Base-by-base conservation (phyloP, 2,329 filamentous ascomycete species). In the Fusarium concolor region DNA sequence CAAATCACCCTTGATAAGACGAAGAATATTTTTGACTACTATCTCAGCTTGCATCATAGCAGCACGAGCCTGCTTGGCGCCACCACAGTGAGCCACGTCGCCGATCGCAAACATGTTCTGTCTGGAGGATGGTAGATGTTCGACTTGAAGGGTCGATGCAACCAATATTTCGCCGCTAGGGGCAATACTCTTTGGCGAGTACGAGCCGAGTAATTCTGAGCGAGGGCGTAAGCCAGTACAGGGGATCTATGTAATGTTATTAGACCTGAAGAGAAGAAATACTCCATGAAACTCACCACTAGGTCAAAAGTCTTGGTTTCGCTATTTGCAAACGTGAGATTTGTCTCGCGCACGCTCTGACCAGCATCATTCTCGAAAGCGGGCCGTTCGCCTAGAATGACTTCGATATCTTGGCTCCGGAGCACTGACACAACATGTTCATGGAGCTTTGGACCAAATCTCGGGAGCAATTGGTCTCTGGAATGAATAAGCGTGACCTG, bases 211-310 rank as follows among this genome's bases (percentile, higher is more conserved):
- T 0, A 71, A 15, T 2, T 56, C 51, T 2, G 68, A 66, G 17
- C 54, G 57, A 9, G 68, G 68, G 0, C 47, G 62, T 0, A 67
- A 52, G 0, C 68, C 68, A 5, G 62, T 71, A 8, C 68, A 71
- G 2, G 55, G 68, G 8, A 71, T 69, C 68, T 71, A 4, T 0
- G 10, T 1, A 2, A 22, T 4, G n/a, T 45, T 2, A 37, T 35
- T 4, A 35, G 33, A n/a, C 5, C 8, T 4, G 15, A 6, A 35
- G 33, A 9, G 6, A 35, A 9, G 8, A 15, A 2, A 15, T 7
- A 4, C 12, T n/a, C n/a, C 31, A 35, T 14, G 2, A 6, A 2
- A 35, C 14, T 4, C 1, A 71, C 64, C 17, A 71, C 47, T 14
- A 71, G 12, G 5, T 71, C 65, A 24, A 55, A 71, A 0, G 39